These are phyloP conservation scores for Ogataea hybrid DNA, from an alignment of 1,139 yeast species.

Conservation along the genomic window DNA sequence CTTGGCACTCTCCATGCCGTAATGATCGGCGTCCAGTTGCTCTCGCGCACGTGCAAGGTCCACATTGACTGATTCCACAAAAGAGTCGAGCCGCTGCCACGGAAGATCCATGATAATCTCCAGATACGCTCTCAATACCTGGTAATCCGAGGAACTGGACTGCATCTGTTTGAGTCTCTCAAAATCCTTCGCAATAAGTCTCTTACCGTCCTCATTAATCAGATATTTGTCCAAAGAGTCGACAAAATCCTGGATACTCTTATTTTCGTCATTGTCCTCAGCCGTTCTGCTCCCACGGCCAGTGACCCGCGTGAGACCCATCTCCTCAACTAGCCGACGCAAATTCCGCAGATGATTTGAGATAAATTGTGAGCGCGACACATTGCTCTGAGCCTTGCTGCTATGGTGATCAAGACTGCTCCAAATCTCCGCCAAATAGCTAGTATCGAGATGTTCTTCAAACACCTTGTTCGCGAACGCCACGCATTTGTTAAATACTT, in stretches of 20 bases:
- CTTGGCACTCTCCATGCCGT: constrained; percentile 80
- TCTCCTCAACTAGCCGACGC: constrained; percentile 52
- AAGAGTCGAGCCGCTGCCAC: constrained; percentile 40
- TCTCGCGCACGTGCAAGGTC: constrained; percentile 55
- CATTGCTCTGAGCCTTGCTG: constrained; percentile 24
- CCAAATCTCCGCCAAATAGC: constrained; percentile 50
- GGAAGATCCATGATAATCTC: constrained; percentile 72
- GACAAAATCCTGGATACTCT: constrained; percentile 47
- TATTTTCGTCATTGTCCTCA: constrained; percentile 43
- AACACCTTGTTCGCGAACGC: constrained; percentile 33
- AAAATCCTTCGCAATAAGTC: constrained; percentile 60
- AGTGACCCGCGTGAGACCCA: constrained; percentile 32
- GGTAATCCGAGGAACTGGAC: constrained; percentile 70
- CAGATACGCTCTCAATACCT: constrained; percentile 66
- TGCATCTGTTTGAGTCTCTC: constrained; percentile 61
- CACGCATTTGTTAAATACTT: constrained; percentile 35
- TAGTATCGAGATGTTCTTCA: constrained; percentile 40
- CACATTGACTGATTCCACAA: constrained; percentile 32
- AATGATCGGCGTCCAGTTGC: constrained; percentile 77
- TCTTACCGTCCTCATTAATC: constrained; percentile 50
- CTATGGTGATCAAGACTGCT: constrained; percentile 40
- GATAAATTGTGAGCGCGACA: constrained; percentile 39
- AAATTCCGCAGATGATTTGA: constrained; percentile 61
- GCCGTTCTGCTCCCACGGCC: constrained; percentile 21
- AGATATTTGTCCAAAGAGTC: constrained; percentile 36